Evolutionary conservation across 1,284 basidiomycete genomes (phyloP).

Genomic region (Heterobasidion annosum): DNA sequence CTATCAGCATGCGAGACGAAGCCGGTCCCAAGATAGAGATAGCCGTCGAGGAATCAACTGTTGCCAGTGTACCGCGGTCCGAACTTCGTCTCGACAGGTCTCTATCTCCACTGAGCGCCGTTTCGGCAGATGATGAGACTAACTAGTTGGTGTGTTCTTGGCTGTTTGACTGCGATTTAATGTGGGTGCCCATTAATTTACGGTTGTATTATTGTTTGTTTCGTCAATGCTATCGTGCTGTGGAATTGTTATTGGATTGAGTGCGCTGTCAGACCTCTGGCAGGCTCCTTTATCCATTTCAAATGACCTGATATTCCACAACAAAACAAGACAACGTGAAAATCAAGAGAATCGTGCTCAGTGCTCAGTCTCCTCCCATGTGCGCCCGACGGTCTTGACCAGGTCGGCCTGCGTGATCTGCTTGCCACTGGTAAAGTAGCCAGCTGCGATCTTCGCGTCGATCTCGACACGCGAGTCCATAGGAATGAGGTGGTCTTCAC

Average conservation of each 20-base stretch:
- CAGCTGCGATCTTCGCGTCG: conserved; percentile 89
- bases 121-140: neutral
- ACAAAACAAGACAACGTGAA: too few species aligned
- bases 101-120: neutral
- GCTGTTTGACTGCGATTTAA: too few species aligned
- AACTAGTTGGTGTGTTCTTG: too few species aligned
- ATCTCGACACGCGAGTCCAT: conserved; percentile 94
- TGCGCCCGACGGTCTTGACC: conserved; percentile 79
- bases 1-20: neutral
- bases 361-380: conserved; percentile 82
- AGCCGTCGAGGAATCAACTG: conserved; percentile 19
- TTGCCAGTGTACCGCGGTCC: neutral
- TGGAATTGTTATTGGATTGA: too few species aligned
- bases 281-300: too few species aligned
- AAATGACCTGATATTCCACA: too few species aligned
- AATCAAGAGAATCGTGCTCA: conserved; percentile 14
- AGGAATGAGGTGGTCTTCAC: conserved; percentile 72
- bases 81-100: neutral
- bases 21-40: conserved; percentile 30
- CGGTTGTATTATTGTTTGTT: too few species aligned
- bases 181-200: too few species aligned
- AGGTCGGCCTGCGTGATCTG: conserved; percentile 70
- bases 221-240: too few species aligned
- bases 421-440: conserved; percentile 82
- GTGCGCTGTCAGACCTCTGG: too few species aligned